Base-by-base conservation (phyloP, 1,139 yeast genomes). In the Sugiyamaella paludigena region DNA sequence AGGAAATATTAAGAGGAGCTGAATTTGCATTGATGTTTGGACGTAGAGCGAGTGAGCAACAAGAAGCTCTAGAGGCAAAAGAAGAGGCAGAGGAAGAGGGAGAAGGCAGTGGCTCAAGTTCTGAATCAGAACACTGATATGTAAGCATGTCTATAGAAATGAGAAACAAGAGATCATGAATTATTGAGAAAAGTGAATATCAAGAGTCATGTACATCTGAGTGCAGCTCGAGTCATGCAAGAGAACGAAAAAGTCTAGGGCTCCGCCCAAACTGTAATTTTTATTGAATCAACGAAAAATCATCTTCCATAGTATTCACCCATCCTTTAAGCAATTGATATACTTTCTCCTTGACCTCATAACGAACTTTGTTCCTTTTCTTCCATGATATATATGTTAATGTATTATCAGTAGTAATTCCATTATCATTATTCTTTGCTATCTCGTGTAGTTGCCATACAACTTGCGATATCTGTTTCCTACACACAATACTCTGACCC, bases 1-100 rank as follows among this genome's bases (percentile, higher is more conserved):
- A 73, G 43, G 81, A 81, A 55, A 70, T 81, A 40, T 75, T 91
- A 58, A 87, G 87, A 60, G 81, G 89, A 54, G 96, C 97, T 0
- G 95, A 87, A 65, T 82, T 80, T 59, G 94, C 95, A 0, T 67
- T 71, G 36, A 58, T 66, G 52, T 56, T 66, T 51, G 69, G 66
- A 4, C 47, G 42, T 11, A 43, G 50, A 19, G 58, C 46, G 13
- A 59, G 56, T 27, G 56, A 48, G 13, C 60, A 43, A 10, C 54
- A 47, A 31, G 54, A 49, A 16, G 36, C 49, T 10, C 43, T 45
- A 16, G 49, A 44, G 26, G 52, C 41, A 7, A 44, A 45, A 13
- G 47, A 30, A 15, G 47, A 29, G 11, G 36, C 28, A 15, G 36
- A 39, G 9, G 36, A 36, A 10, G 47, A 37, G 4, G 37, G 13